phyloP scores from a whole-genome alignment of 2,329 filamentous ascomycete genomes.

The Aureobasidium pullulans region DNA sequence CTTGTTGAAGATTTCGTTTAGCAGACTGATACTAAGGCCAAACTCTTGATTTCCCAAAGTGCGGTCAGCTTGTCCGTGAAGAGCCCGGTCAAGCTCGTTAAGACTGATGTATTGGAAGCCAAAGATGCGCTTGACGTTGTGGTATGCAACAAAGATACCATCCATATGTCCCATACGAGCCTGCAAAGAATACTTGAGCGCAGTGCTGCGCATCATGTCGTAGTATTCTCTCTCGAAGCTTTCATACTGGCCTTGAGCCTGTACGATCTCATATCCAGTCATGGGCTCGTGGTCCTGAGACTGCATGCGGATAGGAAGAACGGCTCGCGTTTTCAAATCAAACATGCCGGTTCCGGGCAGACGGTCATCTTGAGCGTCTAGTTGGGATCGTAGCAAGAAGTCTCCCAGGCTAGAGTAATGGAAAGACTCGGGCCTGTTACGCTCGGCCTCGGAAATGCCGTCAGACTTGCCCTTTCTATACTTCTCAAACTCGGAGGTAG shows the following conservation, averaged over 20 bases:
- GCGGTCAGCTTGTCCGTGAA: constrained; percentile 69
- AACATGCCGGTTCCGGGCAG: constrained; percentile 90
- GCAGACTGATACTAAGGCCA: constrained; percentile 65
- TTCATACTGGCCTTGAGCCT: constrained; percentile 69
- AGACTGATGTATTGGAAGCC: constrained; percentile 92
- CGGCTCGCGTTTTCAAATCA: constrained; percentile 90
- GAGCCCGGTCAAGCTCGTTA: constrained; percentile 75
- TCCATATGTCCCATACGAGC: constrained; percentile 98
- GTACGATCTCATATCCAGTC: constrained; percentile 77
- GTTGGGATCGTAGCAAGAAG: constrained; percentile 88
- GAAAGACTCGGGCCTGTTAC: constrained; percentile 66
- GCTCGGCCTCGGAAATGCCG: constrained; percentile 63
- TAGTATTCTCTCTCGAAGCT: constrained; percentile 94
- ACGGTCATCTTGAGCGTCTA: constrained; percentile 81
- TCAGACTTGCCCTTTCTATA: constrained; percentile 65
- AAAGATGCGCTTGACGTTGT: constrained; percentile 92
- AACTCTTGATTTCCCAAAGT: constrained; percentile 77
- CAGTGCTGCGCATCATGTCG: constrained; percentile 90
- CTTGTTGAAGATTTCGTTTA: constrained; percentile 72
- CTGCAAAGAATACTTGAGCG: constrained; percentile 94
- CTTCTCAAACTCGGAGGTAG: constrained; percentile 75
- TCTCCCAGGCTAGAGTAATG: constrained; percentile 83
- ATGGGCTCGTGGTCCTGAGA: constrained; percentile 63
- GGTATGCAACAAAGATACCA: constrained; percentile 93
- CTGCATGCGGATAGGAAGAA: constrained; percentile 88